Evolutionary conservation across 305 asterid genomes (phyloP).

Genomic region (Solanum hybrid): DNA sequence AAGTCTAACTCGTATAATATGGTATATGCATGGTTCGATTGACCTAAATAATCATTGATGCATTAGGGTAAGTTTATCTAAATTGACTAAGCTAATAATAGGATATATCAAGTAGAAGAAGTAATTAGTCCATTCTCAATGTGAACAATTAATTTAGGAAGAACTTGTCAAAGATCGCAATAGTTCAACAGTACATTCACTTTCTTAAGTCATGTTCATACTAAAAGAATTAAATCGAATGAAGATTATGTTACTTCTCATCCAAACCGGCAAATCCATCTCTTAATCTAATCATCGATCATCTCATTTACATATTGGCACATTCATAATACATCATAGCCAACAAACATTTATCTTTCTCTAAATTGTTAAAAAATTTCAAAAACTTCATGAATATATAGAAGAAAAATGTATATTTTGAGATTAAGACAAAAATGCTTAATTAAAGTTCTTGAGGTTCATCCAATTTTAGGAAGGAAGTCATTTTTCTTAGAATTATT

Average conservation of each 20-base stretch:
- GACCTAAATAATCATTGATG: neutral
- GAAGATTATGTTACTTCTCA: neutral
- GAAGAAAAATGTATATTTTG: neutral
- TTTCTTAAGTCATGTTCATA: neutral
- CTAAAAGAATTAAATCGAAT: neutral
- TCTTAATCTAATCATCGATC: neutral
- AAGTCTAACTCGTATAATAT: neutral
- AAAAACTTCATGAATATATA: neutral
- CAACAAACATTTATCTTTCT: neutral
- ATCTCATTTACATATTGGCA: neutral
- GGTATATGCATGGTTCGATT: neutral
- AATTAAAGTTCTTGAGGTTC: neutral
- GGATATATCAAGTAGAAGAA: neutral
- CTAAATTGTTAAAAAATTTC: neutral
- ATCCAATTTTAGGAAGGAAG: neutral
- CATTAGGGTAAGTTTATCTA: neutral
- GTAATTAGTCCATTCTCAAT: neutral
- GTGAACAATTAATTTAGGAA: neutral
- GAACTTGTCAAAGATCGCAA: neutral
- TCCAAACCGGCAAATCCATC: neutral
- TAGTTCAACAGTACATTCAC: neutral
- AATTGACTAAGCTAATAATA: neutral
- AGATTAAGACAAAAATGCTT: neutral
- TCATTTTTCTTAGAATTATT: neutral
- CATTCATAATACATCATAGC: neutral